phyloP scores from a whole-genome alignment of 225 moss, liverwort and hornwort species.

The Pseudisothecium myosuroides region DNA sequence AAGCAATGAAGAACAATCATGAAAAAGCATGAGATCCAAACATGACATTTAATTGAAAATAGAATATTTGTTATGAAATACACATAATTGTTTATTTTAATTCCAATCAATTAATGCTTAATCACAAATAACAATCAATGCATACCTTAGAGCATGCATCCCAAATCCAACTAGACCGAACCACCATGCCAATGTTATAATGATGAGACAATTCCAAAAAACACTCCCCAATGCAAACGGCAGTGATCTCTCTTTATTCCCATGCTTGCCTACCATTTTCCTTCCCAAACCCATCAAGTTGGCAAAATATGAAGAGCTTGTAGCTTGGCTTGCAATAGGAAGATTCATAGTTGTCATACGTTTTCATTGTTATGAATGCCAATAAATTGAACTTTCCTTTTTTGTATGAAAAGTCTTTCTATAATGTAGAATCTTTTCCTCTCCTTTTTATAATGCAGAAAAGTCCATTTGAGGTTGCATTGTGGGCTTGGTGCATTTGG shows the following conservation, averaged over 20 bases:
- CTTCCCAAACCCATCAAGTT: not conserved
- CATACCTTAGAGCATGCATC: not conserved
- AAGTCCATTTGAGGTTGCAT: not conserved
- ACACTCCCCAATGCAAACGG: not conserved
- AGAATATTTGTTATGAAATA: not conserved
- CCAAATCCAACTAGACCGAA: not conserved
- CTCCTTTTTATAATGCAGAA: not conserved
- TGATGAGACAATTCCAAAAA: not conserved
- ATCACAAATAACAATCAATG: not conserved
- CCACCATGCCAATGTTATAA: not conserved
- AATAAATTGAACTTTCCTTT: no score
- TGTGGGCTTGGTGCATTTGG: not conserved
- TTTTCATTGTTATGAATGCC: no score
- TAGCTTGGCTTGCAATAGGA: accelerated
- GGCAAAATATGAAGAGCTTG: no score
- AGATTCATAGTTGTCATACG: not conserved
- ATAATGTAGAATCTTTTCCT: not conserved
- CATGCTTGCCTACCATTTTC: not conserved
- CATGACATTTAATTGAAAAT: accelerated
- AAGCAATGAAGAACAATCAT: not conserved
- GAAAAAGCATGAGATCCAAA: not conserved
- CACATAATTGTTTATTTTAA: not conserved
- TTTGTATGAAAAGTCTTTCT: no score
- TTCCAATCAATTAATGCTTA: no score
- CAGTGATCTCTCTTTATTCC: not conserved